phyloP scores from a whole-genome alignment of 805 yeast species.

The Cyberlindnera euphorbiae region DNA sequence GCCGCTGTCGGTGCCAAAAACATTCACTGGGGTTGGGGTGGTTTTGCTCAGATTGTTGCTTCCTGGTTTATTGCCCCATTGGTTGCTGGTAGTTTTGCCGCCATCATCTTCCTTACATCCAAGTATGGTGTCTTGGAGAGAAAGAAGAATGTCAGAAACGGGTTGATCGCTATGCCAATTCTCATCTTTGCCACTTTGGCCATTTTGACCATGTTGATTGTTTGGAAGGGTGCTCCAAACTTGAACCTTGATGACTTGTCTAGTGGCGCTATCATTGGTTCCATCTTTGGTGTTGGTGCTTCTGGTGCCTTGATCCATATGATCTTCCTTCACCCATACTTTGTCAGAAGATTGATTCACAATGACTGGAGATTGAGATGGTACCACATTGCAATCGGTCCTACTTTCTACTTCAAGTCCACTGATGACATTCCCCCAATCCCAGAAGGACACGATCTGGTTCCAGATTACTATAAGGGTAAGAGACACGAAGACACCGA shows the following conservation, averaged over 20 bases:
- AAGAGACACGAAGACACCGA: slow-evolving; percentile 35
- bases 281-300: slow-evolving; percentile 62
- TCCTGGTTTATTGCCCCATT: slow-evolving; percentile 79
- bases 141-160: slow-evolving; percentile 49
- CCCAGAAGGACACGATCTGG: slow-evolving; percentile 52
- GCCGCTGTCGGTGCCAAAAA: slow-evolving; percentile 63
- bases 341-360: slow-evolving; percentile 52
- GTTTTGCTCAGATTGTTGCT: slow-evolving; percentile 68
- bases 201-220: slow-evolving; percentile 69
- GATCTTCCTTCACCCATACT: slow-evolving; percentile 54
- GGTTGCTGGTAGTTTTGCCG: slow-evolving; percentile 60
- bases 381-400: slow-evolving; percentile 55
- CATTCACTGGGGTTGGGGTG: slow-evolving; percentile 72
- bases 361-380: slow-evolving; percentile 63
- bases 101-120: slow-evolving; percentile 52
- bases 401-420: slow-evolving; percentile 48
- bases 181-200: slow-evolving; percentile 57
- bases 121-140: slow-evolving; percentile 60
- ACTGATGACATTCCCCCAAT: slow-evolving; percentile 59
- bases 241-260: slow-evolving; percentile 51
- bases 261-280: slow-evolving; percentile 47
- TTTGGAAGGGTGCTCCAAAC: slow-evolving; percentile 77
- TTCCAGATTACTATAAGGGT: slow-evolving; percentile 63
- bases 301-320: slow-evolving; percentile 49
- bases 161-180: slow-evolving; percentile 52